A percentile compares a stretch with the other conserved stretches of the same genome.
Evolutionary conservation across 371 early-diverging fungal species (phyloP).

Genomic region (Coemansia sp.): DNA sequence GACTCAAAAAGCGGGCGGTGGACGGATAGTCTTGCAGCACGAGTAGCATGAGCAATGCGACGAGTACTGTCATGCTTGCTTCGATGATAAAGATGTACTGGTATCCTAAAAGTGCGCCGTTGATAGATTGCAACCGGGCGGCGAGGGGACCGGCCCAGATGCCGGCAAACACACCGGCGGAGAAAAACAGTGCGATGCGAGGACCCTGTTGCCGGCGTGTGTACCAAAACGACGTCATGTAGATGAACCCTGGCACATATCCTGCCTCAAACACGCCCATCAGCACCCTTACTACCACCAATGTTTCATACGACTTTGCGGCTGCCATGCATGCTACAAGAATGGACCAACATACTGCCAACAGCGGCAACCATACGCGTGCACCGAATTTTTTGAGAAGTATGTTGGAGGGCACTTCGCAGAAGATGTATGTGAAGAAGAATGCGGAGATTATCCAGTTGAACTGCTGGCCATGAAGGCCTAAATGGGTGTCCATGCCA

Average conservation of each 20-base stretch:
- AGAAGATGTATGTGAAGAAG: slow-evolving; percentile 59
- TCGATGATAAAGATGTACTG: slow-evolving; percentile 66
- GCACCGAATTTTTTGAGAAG: slow-evolving; percentile 64
- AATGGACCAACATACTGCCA: slow-evolving; percentile 66
- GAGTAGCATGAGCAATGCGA: slow-evolving; percentile 45
- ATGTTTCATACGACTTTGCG: slow-evolving; percentile 49
- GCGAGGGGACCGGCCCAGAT: slow-evolving; percentile 58
- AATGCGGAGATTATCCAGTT: slow-evolving; percentile 54
- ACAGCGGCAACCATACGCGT: slow-evolving; percentile 68
- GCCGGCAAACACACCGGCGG: slow-evolving; percentile 55
- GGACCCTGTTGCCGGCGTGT: slow-evolving; percentile 45
- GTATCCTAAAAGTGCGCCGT: slow-evolving; percentile 55
- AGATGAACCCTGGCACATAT: slow-evolving; percentile 61
- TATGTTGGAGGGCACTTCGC: slow-evolving; percentile 68
- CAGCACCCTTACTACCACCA: slow-evolving; percentile 54
- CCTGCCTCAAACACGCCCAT: slow-evolving; percentile 62
- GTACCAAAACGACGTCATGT: slow-evolving; percentile 62
- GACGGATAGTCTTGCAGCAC: slow-evolving; percentile 48
- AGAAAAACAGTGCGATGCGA: slow-evolving; percentile 55
- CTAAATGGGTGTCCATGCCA: slow-evolving; percentile 51
- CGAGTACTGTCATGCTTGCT: slow-evolving; percentile 53
- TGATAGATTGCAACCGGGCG: slow-evolving; percentile 50
- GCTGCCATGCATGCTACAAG: slow-evolving; percentile 53
- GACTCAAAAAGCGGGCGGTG: slow-evolving; percentile 34
- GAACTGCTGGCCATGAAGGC: slow-evolving; percentile 52